Conservation (phyloP, 257 asterid species). For the Gynochthodes officinalis region DNA sequence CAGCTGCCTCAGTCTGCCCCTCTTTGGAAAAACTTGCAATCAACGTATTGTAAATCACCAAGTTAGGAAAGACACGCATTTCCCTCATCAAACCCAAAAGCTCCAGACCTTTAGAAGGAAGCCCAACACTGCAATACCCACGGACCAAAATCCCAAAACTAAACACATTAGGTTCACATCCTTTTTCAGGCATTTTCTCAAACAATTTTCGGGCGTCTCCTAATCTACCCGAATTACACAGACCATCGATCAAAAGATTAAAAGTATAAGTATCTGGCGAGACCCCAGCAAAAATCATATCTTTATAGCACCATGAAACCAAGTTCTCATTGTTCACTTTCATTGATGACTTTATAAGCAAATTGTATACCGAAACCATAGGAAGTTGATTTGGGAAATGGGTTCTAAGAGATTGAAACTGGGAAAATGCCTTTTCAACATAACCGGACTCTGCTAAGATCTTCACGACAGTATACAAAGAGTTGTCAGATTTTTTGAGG, state of each 20-base stretch:
- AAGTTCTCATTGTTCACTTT: slow-evolving; percentile 22
- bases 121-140: slow-evolving; percentile 62
- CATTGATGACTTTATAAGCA: slow-evolving; percentile 46
- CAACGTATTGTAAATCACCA: slow-evolving; percentile 69
- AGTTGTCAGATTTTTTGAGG: slow-evolving; percentile 14
- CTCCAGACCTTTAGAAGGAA: slow-evolving; percentile 56
- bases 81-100: slow-evolving; percentile 59
- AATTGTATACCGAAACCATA: slow-evolving; percentile 48
- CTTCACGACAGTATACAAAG: slow-evolving; percentile 40
- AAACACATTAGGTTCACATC: slow-evolving; percentile 67
- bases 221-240: slow-evolving; percentile 60
- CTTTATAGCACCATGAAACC: slow-evolving; percentile 60
- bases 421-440: slow-evolving; percentile 45
- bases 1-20: slow-evolving; percentile 67
- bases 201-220: slow-evolving; percentile 72
- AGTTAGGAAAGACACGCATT: slow-evolving; percentile 46
- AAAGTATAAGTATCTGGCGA: slow-evolving; percentile 60
- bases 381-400: slow-evolving; percentile 47
- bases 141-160: slow-evolving; percentile 76
- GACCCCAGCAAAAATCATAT: slow-evolving; percentile 55
- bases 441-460: slow-evolving; percentile 46
- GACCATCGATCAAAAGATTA: slow-evolving; percentile 61
- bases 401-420: slow-evolving; percentile 55
- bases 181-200: slow-evolving; percentile 66
- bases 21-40: slow-evolving; percentile 62